Percentiles rank a stretch among this genome's conserved stretches.
phyloP scores from a whole-genome alignment of 2,329 filamentous ascomycete species.

The Colletotrichum viniferum region DNA sequence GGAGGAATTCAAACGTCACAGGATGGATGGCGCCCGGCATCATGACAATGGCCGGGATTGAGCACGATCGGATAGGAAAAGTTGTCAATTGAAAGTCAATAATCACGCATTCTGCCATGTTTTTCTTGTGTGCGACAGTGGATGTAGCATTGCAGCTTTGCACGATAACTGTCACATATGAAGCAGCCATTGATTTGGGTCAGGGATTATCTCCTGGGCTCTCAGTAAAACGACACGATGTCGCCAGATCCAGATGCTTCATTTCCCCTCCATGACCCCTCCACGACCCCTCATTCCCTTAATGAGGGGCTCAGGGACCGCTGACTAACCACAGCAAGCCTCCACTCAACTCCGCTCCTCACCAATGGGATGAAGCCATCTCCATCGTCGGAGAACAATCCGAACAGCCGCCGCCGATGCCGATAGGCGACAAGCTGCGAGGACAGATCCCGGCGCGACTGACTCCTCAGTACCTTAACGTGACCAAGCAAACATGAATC shows the following conservation, averaged over 20 bases:
- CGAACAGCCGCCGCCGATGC: background rate
- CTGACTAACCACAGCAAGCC: background rate
- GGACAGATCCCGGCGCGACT: no score
- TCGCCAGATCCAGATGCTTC: background rate
- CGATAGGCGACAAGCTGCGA: no score
- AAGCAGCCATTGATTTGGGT: background rate
- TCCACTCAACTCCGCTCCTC: background rate
- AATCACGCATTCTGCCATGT: background rate
- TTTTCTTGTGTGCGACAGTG: background rate
- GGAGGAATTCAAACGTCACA: background rate
- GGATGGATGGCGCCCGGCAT: background rate
- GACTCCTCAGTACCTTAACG: rapidly evolving
- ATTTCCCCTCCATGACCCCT: background rate
- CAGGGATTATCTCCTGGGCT: background rate
- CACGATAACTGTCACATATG: background rate
- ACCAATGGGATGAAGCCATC: background rate
- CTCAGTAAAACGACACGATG: background rate
- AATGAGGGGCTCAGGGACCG: background rate
- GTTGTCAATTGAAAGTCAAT: background rate
- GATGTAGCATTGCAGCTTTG: background rate
- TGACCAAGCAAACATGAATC: no score
- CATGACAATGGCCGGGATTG: background rate
- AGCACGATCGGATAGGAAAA: background rate
- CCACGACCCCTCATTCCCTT: background rate
- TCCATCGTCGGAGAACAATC: background rate